Conservation (phyloP, 2,329 filamentous ascomycete species). For the Colletotrichum gloeosporioides region DNA sequence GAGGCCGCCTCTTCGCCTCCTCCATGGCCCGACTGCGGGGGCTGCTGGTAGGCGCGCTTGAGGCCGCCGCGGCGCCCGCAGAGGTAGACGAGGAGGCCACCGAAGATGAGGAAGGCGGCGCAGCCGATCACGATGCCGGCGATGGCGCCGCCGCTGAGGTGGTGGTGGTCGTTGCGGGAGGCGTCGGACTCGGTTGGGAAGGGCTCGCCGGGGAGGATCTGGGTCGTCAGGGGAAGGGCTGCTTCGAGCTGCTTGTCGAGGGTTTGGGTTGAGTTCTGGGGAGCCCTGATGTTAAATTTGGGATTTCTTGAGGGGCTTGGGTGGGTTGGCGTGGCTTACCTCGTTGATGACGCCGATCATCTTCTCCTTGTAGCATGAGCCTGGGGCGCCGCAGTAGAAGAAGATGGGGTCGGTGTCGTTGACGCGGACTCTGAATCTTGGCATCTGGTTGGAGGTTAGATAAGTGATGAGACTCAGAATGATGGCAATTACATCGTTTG, state of each 20-base stretch:
- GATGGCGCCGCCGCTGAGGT: constrained; percentile 52
- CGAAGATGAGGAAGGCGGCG: constrained; percentile 48
- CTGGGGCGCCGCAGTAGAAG: constrained; percentile 72
- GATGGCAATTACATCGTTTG: constrained; percentile 44
- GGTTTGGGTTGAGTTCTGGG: constrained; percentile 51
- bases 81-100: constrained; percentile 51
- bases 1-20: not conserved
- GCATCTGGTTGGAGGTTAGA: constrained; percentile 44
- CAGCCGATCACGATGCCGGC: constrained; percentile 64
- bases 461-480: constrained; percentile 23
- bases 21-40: not conserved
- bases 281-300: constrained; percentile 12
- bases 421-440: constrained; percentile 48
- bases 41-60: constrained; percentile 38
- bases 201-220: constrained; percentile 61
- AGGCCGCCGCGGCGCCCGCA: constrained; percentile 47
- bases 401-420: constrained; percentile 70
- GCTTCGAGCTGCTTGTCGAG: constrained; percentile 51
- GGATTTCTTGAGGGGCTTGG: not conserved
- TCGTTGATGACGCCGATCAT: constrained; percentile 83
- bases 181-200: constrained; percentile 53
- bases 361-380: constrained; percentile 66
- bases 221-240: constrained; percentile 53
- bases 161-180: constrained; percentile 11
- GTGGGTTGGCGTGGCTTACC: constrained; percentile 39